phyloP scores from a whole-genome alignment of 1,284 basidiomycete genomes.

The Puccinia hordei region DNA sequence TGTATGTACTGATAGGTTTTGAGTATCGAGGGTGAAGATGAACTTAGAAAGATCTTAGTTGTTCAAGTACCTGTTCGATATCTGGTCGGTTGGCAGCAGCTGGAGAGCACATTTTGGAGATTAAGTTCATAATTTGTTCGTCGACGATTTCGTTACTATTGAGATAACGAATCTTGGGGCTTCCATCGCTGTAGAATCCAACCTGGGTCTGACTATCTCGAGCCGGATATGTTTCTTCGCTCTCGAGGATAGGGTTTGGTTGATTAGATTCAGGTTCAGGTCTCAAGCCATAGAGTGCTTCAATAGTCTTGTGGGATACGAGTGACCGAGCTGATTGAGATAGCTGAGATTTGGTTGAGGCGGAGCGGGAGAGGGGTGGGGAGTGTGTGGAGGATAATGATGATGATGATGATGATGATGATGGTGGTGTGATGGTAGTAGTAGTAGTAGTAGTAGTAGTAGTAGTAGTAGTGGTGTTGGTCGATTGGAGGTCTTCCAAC shows the following conservation, averaged over 20 bases:
- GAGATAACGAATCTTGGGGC: constrained; percentile 21
- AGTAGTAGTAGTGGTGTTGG: not conserved
- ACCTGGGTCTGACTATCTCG: not conserved
- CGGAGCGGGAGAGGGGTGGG: not conserved
- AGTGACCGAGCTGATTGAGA: not conserved
- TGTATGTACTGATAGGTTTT: not conserved
- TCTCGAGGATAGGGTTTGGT: not conserved
- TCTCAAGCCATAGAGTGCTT: not conserved
- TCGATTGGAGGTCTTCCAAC: constrained; percentile 52
- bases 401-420: too few relatives aligned
- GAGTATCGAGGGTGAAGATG: not conserved
- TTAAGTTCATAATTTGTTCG: constrained; percentile 36
- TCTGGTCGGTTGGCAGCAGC: constrained; percentile 12
- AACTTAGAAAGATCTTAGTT: constrained; percentile 11
- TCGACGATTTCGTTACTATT: constrained; percentile 34
- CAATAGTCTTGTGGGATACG: not conserved
- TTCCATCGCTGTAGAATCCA: constrained; percentile 24
- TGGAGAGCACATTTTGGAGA: constrained; percentile 30
- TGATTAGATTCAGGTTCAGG: not conserved
- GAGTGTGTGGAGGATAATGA: not conserved
- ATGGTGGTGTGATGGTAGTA: too few relatives aligned
- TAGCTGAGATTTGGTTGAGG: not conserved
- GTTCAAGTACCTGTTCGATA: constrained; percentile 9
- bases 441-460: too few relatives aligned
- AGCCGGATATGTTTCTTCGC: not conserved